Conservation (phyloP, 257 asterid genomes). For the Rauvolfia tetraphylla region DNA sequence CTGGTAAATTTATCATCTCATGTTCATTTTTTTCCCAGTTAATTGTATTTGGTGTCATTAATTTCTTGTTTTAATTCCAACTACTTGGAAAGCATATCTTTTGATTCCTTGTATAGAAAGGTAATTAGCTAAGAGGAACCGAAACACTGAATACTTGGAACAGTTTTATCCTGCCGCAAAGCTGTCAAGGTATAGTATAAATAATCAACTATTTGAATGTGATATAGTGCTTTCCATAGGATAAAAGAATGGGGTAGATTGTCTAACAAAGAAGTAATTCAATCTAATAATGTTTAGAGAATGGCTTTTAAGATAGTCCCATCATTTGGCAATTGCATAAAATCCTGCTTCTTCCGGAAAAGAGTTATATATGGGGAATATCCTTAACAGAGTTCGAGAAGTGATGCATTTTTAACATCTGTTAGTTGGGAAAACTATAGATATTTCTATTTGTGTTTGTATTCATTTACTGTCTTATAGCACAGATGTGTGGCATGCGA, state of each 20-base stretch:
- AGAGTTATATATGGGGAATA: not conserved
- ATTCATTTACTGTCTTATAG: not conserved
- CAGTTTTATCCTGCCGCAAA: constrained; percentile 1
- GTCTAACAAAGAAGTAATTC: not conserved
- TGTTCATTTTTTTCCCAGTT: not conserved
- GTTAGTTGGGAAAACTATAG: not conserved
- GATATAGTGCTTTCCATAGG: not conserved
- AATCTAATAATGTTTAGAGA: not conserved
- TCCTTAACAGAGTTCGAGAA: not conserved
- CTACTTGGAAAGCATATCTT: not conserved
- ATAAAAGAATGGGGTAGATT: not conserved
- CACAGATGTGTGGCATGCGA: not conserved
- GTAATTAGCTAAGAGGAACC: not conserved
- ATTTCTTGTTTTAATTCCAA: not conserved
- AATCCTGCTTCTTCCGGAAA: not conserved
- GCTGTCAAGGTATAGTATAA: not conserved
- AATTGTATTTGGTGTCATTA: not conserved
- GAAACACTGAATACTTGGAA: not conserved
- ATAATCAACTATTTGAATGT: not conserved
- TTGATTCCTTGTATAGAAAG: not conserved
- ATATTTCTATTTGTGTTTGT: not conserved
- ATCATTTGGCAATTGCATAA: not conserved
- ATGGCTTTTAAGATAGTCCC: not conserved
- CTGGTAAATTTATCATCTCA: constrained; percentile 42
- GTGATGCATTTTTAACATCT: not conserved